phyloP scores from a whole-genome alignment of 805 yeast species.

The Ogataea dorogensis region DNA sequence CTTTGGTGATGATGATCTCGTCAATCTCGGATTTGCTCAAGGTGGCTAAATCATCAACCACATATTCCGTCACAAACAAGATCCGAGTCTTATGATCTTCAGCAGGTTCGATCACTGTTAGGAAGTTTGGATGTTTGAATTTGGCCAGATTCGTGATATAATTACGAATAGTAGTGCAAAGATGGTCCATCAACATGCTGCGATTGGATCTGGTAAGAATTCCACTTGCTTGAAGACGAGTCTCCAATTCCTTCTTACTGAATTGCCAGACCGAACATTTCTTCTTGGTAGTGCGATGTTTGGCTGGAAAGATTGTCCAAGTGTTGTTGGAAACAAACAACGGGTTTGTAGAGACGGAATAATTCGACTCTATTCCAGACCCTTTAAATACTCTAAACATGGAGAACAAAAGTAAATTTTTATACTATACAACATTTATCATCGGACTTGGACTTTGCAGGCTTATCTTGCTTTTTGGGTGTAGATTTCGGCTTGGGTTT shows the following conservation, averaged over 20 bases:
- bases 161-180: constrained; percentile 59
- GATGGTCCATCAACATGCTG: constrained; percentile 53
- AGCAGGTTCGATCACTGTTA: constrained; percentile 81
- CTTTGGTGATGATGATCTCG: constrained; percentile 70
- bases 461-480: constrained; percentile 1
- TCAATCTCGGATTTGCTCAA: constrained; percentile 52
- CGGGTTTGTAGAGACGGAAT: constrained; percentile 68
- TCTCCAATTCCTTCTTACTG: constrained; percentile 74
- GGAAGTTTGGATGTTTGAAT: constrained; percentile 84
- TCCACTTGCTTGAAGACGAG: constrained; percentile 49
- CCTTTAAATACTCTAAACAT: constrained; percentile 56
- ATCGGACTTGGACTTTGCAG: not conserved
- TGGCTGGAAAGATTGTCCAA: constrained; percentile 87
- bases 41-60: constrained; percentile 38
- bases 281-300: constrained; percentile 57
- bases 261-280: constrained; percentile 81
- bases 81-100: constrained; percentile 81
- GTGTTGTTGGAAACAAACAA: constrained; percentile 67
- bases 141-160: constrained; percentile 75
- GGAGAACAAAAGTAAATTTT: constrained; percentile 1
- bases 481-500: constrained; percentile 1
- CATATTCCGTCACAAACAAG: constrained; percentile 81
- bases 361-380: constrained; percentile 62
- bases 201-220: constrained; percentile 48
- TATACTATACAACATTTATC: constrained; percentile 9